Evolutionary conservation across 495 filamentous ascomycete species (phyloP), one percentile per base, ranked within the genome.

Genomic region (Podospora anserina): DNA sequence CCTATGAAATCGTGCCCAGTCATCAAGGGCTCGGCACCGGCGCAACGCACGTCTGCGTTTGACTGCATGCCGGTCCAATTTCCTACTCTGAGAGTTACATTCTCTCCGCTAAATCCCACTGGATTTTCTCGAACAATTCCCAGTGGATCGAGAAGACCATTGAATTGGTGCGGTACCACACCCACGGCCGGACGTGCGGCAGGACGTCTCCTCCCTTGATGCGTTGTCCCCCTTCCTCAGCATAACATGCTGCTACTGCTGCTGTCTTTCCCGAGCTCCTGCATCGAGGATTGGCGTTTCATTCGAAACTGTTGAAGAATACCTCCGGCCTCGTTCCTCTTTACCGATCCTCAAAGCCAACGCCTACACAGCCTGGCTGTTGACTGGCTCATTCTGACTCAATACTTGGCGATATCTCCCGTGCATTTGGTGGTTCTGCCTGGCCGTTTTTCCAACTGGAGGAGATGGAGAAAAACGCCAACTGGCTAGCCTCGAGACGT

Each of bases 1-100:
- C 77, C 77, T 78, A 78, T 79, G 69, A 67, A 70, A 76, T 75
- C 70, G 70, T 79, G 77, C 75, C 77, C 76, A 74, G 76, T 79
- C 77, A 79, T 79, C 77, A 76, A 71, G 19, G 19, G 23, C 23
- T 58, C 55, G n/a, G 55, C 55, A 26, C n/a, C n/a, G 5, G n/a
- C n/a, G 71, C 74, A 69, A 68, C 74, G 64, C 72, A 76, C 66
- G 69, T 74, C 71, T 74, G 72, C 70, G 69, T 75, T 76, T 26
- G 72, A 72, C 75, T 74, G 75, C 76, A 74, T 74, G 65, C 66
- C 23, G 16, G 7, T 66, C 72, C 68, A 69, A 68, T 28, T 68
- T 71, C 73, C 64, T 49, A 69, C 66, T 64, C 72, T 69, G 72
- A 32, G 72, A 63, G 75, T 78, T 78, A 74, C 77, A 76, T 77